Conservation (phyloP, 2,329 filamentous ascomycete species). For the Leptographium lundbergii region DNA sequence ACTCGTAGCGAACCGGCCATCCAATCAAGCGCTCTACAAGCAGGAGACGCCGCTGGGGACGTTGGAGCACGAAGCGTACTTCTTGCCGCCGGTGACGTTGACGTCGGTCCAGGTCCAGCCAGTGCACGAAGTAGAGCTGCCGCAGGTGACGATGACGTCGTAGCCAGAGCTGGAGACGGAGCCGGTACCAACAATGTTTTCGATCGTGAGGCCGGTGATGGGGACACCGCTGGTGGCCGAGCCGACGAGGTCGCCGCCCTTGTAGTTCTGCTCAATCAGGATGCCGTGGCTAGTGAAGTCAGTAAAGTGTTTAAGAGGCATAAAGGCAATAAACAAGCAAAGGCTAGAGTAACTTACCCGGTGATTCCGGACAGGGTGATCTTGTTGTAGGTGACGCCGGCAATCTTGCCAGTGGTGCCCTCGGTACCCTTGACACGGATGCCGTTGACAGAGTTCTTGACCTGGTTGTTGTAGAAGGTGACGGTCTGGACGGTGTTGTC, state of each 20-base stretch:
- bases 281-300: conserved; percentile 23
- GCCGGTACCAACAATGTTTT: conserved; percentile 27
- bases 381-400: conserved; percentile 36
- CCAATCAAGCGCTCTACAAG: neutral
- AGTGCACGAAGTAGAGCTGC: conserved; percentile 19
- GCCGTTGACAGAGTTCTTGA: conserved; percentile 10
- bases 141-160: conserved; percentile 25
- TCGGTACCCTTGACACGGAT: conserved; percentile 43
- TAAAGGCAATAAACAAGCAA: too few species aligned
- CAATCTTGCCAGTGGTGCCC: conserved; percentile 37
- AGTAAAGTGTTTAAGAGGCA: too few species aligned
- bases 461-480: conserved; percentile 22
- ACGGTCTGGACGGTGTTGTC: conserved; percentile 42
- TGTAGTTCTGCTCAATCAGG: conserved; percentile 46
- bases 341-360: conserved; percentile 21
- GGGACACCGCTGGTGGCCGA: conserved; percentile 22
- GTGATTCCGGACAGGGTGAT: conserved; percentile 37
- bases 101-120: conserved; percentile 24
- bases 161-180: conserved; percentile 17
- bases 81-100: conserved; percentile 22
- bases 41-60: conserved; percentile 7
- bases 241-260: conserved; percentile 27
- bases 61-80: conserved; percentile 7
- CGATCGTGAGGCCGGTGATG: conserved; percentile 33
- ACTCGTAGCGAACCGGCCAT: too few species aligned